Evolutionary conservation across 768 basidiomycete species (phyloP), one percentile per base, ranked within the genome.

Genomic region (Boletus patriciae): DNA sequence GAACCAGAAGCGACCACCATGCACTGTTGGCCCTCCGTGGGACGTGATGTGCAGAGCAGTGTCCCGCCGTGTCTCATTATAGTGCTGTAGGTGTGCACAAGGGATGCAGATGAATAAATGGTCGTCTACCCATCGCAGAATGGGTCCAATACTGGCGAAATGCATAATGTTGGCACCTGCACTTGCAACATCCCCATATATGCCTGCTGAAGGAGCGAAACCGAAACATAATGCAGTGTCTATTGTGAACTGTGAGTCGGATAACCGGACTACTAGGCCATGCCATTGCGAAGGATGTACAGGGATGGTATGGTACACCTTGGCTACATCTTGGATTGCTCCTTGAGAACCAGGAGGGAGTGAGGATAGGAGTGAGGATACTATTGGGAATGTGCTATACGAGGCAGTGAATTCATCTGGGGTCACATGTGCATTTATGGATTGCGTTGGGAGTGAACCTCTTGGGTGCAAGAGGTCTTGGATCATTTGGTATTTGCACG

Each of bases 261-360:
- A 34, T 0, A 75, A 50, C 0, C 64, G 55, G 0, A 78, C 60
- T 0, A 77, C 73, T 0, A 67, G 27, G 0, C 66, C 74, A 0
- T 75, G 75, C 77, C 76, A 80, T 37, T 79, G 77, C 0, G 62
- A 61, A 0, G 53, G 65, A 11, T 66, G 60, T 0, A 75, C 27
- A 0, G 74, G 75, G 0, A 79, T 64, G 0, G 66, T 74, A 0
- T 15, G 23, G 9, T 60, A 60, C 0, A 43, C 59, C n/a, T 57
- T 51, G 1, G 59, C 36, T 0, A 57, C 31, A 4, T 60, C 51
- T 3, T 27, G 2, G 0, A 57, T 31, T 4, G 55, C 54, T 1
- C 29, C 59, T 19, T 57, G 29, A 0, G 50, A 47, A 0, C 50
- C 43, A 0, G 41, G 46, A 0, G 50, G 59, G 0, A 58, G 42